Evolutionary conservation across 176 grass and related monocot species (phyloP).

Genomic region (Ensete ventricosum): DNA sequence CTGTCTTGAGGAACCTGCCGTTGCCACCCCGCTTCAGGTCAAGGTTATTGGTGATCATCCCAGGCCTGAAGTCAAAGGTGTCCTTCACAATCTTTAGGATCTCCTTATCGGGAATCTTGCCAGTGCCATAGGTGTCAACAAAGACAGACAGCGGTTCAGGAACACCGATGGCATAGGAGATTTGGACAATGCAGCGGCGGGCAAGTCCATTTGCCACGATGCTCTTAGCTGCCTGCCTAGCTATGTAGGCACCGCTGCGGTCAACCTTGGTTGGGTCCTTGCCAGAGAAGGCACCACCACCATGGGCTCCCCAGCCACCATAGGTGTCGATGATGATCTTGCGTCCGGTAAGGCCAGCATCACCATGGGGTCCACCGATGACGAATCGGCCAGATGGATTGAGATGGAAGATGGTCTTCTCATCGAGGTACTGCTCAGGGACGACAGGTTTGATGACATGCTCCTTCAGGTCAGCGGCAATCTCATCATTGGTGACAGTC

Average conservation of each 20-base stretch:
- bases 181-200: not conserved
- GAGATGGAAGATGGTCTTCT: conserved; percentile 14
- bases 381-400: conserved; percentile 10
- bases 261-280: conserved; percentile 16
- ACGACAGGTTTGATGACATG: conserved; percentile 9
- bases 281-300: conserved; percentile 12
- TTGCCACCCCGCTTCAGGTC: conserved; percentile 1
- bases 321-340: conserved; percentile 17
- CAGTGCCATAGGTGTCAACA: not conserved
- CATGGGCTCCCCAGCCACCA: conserved; percentile 8
- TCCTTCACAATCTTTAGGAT: conserved; percentile 5
- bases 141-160: not conserved
- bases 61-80: conserved; percentile 5
- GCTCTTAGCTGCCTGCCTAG: conserved; percentile 6
- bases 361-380: conserved; percentile 9
- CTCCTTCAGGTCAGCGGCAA: conserved; percentile 8
- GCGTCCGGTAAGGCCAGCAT: conserved; percentile 7
- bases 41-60: conserved; percentile 2
- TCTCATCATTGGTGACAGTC: conserved; percentile 12
- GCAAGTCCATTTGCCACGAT: conserved; percentile 5
- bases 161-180: not conserved
- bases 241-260: conserved; percentile 3
- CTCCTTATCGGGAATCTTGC: conserved; percentile 6
- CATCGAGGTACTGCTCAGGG: conserved; percentile 1
- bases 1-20: conserved; percentile 6